Percentiles rank a stretch among this genome's conserved stretches.
These are phyloP conservation scores for Mentha longifolia DNA, from an alignment of 257 asterid genomes.

Conservation along the genomic window DNA sequence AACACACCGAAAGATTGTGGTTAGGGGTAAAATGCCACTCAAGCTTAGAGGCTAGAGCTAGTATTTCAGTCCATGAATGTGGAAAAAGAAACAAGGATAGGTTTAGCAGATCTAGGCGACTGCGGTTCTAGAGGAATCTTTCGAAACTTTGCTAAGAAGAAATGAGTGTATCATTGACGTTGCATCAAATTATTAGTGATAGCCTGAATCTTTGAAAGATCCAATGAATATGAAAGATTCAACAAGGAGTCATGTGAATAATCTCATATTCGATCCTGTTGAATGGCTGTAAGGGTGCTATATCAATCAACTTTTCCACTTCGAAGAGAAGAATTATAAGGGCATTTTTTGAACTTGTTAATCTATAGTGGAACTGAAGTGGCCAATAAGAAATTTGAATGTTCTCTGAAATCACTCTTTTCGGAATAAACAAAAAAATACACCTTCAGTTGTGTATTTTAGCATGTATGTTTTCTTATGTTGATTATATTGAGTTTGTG, in stretches of 20 bases:
- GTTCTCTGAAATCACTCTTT: background rate
- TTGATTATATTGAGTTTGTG: conserved; percentile 1
- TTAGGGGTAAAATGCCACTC: background rate
- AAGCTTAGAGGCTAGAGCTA: background rate
- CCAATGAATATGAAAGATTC: background rate
- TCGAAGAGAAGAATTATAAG: background rate
- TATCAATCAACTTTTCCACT: background rate
- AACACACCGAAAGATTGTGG: background rate
- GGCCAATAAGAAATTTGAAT: background rate
- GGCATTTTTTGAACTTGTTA: background rate
- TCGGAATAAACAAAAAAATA: background rate
- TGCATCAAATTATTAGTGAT: background rate
- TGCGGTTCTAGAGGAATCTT: background rate
- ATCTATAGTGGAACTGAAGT: background rate
- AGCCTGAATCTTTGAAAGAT: background rate
- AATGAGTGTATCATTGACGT: background rate
- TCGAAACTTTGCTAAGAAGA: conserved; percentile 1
- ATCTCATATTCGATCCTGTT: background rate
- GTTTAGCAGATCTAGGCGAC: background rate
- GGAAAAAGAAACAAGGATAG: background rate
- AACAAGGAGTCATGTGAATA: background rate
- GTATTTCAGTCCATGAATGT: background rate
- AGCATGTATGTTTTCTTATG: conserved; percentile 5
- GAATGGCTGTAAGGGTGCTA: background rate
- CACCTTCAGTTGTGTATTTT: background rate